Conservation (phyloP, 2,329 filamentous ascomycete species). For the Cytospora leucostoma region DNA sequence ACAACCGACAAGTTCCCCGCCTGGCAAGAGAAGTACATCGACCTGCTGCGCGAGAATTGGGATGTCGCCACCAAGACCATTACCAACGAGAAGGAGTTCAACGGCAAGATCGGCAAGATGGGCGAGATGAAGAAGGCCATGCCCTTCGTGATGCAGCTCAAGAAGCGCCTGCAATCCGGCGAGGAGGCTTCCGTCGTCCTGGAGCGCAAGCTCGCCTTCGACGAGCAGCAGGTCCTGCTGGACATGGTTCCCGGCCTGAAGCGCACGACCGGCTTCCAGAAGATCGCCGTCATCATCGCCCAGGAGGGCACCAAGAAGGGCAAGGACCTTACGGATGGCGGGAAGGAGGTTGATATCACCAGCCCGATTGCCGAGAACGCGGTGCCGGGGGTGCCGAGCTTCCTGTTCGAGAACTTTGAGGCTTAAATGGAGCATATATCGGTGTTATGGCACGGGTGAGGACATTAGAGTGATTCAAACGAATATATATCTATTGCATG, state of each 20-base stretch:
- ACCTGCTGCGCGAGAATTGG: constrained; percentile 73
- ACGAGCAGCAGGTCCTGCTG: constrained; percentile 73
- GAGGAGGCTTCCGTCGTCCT: constrained; percentile 70
- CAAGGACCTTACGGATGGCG: constrained; percentile 51
- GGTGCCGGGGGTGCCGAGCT: constrained; percentile 79
- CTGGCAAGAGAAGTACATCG: constrained; percentile 92
- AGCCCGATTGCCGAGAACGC: constrained; percentile 69
- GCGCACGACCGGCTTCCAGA: constrained; percentile 66
- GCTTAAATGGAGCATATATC: constrained; percentile 31
- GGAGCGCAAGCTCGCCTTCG: constrained; percentile 81
- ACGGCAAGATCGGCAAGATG: constrained; percentile 76
- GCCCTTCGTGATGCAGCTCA: constrained; percentile 89
- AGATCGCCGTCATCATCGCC: constrained; percentile 69
- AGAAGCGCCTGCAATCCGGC: constrained; percentile 76
- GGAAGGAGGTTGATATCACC: constrained; percentile 58
- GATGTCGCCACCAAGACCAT: constrained; percentile 60
- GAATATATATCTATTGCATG: not conserved
- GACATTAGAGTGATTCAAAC: not conserved
- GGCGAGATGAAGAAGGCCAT: constrained; percentile 96
- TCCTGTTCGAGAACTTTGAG: constrained; percentile 80
- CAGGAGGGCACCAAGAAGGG: constrained; percentile 70
- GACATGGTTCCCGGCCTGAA: constrained; percentile 81
- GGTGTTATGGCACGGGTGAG: not conserved
- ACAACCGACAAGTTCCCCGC: constrained; percentile 76
- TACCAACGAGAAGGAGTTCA: constrained; percentile 76